phyloP scores from a whole-genome alignment of 2,329 filamentous ascomycete genomes.

The Phialophora tarda region DNA sequence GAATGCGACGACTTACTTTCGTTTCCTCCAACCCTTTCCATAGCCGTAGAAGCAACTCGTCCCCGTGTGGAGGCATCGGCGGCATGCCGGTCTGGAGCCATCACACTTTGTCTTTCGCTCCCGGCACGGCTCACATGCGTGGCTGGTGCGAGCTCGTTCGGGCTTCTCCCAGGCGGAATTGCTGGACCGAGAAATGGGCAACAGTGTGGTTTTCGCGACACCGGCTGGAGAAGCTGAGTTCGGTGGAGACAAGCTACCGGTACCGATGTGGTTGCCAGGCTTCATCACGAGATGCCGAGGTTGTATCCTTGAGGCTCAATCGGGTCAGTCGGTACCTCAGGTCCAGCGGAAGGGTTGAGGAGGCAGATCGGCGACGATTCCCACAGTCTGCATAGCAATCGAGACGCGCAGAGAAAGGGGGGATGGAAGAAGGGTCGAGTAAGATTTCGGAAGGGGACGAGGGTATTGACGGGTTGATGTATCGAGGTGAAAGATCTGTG shows the following conservation, averaged over 20 bases:
- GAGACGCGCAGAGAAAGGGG: not conserved
- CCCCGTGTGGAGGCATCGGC: conserved; percentile 39
- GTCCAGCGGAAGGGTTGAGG: not conserved
- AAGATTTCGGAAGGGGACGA: conserved; percentile 21
- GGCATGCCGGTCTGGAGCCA: conserved; percentile 38
- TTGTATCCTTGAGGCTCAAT: not conserved
- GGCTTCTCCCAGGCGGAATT: conserved; percentile 37
- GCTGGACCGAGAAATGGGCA: conserved; percentile 25
- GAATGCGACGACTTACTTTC: conserved; percentile 34
- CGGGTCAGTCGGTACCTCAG: not conserved
- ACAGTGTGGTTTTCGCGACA: conserved; percentile 20
- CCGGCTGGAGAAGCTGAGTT: conserved; percentile 14
- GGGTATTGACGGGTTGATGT: conserved; percentile 26
- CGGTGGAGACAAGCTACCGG: conserved; percentile 24
- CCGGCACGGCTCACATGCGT: conserved; percentile 40
- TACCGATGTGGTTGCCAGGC: conserved; percentile 15
- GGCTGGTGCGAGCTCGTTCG: conserved; percentile 39
- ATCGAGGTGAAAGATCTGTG: conserved; percentile 20
- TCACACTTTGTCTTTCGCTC: conserved; percentile 41
- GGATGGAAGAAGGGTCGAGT: conserved; percentile 14
- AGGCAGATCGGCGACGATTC: not conserved
- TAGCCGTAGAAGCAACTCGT: conserved; percentile 40
- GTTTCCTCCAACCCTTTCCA: conserved; percentile 41
- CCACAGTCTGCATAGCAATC: not conserved
- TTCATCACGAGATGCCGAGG: conserved; percentile 24